phyloP scores from a whole-genome alignment of 2,329 filamentous ascomycete species.

The Aspergillus viridinutans region DNA sequence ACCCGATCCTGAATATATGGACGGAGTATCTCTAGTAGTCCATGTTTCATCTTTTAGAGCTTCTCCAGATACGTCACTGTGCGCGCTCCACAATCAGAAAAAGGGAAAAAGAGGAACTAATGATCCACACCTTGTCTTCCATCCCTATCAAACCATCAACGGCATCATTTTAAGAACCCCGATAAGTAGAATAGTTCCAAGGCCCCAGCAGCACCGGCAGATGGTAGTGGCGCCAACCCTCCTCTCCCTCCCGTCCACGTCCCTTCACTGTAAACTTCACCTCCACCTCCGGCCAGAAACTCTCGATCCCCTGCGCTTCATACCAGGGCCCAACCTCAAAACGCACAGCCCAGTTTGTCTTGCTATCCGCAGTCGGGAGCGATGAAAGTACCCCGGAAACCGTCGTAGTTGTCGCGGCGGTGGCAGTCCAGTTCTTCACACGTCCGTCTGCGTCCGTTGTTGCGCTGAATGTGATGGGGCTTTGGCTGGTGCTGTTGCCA shows the following conservation, averaged over 20 bases:
- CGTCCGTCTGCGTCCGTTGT: constrained; percentile 45
- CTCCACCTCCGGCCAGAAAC: constrained; percentile 50
- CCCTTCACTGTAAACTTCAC: constrained; percentile 48
- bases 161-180: constrained; percentile 38
- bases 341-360: constrained; percentile 44
- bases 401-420: constrained; percentile 17
- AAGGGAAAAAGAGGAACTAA: background rate
- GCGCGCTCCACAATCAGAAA: background rate
- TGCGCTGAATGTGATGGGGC: constrained; percentile 31
- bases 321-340: constrained; percentile 47
- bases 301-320: constrained; percentile 43
- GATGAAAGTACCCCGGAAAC: constrained; percentile 28
- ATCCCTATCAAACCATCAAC: background rate
- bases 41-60: background rate
- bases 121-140: background rate
- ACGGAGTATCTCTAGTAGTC: too few species aligned
- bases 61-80: background rate
- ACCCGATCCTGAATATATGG: background rate
- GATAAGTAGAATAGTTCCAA: constrained; percentile 50
- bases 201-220: constrained; percentile 48
- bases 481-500: constrained; percentile 19
- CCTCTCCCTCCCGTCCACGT: constrained; percentile 34
- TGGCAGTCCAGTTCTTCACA: constrained; percentile 40
- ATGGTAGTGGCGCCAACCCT: constrained; percentile 48
- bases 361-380: constrained; percentile 33